phyloP scores from a whole-genome alignment of 2,329 filamentous ascomycete genomes.

The Monosporascus sp. region DNA sequence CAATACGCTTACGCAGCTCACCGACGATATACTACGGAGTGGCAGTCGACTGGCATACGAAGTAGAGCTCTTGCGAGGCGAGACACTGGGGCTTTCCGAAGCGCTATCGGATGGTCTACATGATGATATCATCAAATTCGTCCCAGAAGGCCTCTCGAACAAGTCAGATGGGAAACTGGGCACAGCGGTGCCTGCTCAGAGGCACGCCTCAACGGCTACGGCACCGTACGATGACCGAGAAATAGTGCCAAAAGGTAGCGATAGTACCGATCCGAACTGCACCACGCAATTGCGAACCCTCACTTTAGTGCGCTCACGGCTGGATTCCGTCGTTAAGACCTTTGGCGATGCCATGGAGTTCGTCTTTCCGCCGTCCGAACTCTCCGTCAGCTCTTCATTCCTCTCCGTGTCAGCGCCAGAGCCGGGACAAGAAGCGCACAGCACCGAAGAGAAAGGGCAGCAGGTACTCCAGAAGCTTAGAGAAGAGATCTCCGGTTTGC shows the following conservation, averaged over 20 bases:
- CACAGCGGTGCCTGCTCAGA: conserved; percentile 6
- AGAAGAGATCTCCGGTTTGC: conserved; percentile 64
- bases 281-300: conserved; percentile 78
- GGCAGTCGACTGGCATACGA: conserved; percentile 88
- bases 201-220: conserved; percentile 16
- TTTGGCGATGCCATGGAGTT: conserved; percentile 97
- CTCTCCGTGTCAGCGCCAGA: conserved; percentile 87
- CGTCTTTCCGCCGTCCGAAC: conserved; percentile 81
- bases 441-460: conserved; percentile 81
- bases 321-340: conserved; percentile 83
- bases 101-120: conserved; percentile 67
- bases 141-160: conserved; percentile 47
- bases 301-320: conserved; percentile 72
- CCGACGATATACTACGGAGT: conserved; percentile 89
- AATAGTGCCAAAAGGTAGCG: conserved; percentile 9
- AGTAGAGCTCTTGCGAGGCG: conserved; percentile 86
- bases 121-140: conserved; percentile 68
- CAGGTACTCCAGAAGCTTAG: conserved; percentile 67
- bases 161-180: conserved; percentile 20
- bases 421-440: conserved; percentile 54
- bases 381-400: conserved; percentile 78
- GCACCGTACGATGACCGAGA: conserved; percentile 12
- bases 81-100: conserved; percentile 76
- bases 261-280: conserved; percentile 48
- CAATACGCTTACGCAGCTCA: conserved; percentile 76